Percentiles rank a stretch among this genome's conserved stretches.
Evolutionary conservation across 1,284 basidiomycete species (phyloP).

Genomic region (Puccinia polysora): DNA sequence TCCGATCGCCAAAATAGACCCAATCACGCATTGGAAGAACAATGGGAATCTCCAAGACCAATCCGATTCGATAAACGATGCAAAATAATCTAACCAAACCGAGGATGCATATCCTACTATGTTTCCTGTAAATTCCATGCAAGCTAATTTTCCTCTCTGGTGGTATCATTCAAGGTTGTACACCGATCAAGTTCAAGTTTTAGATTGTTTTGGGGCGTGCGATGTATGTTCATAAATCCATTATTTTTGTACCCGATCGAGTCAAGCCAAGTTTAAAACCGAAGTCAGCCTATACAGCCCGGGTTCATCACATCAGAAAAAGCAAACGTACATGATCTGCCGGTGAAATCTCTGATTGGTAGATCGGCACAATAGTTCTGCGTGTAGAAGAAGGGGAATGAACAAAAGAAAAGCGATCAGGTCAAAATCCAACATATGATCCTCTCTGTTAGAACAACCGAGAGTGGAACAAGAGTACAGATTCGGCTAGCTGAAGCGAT

Average conservation of each 20-base stretch:
- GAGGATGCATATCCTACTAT: constrained; percentile 81
- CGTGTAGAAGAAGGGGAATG: constrained; percentile 10
- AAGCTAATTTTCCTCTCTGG: constrained; percentile 81
- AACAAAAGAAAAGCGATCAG: not conserved
- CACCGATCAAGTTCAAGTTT: too few relatives aligned
- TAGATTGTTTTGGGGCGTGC: not conserved
- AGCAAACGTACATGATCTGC: constrained; percentile 70
- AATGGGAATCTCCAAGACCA: constrained; percentile 55
- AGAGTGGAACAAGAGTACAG: too few relatives aligned
- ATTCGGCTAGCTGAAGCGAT: not conserved
- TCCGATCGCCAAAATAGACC: constrained; percentile 72
- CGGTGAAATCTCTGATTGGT: constrained; percentile 93
- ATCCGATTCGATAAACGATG: constrained; percentile 63
- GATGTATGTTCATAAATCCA: too few relatives aligned
- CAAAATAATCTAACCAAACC: constrained; percentile 93
- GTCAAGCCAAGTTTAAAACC: too few relatives aligned
- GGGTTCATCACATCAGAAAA: not conserved
- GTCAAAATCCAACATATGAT: too few relatives aligned
- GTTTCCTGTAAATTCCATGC: constrained; percentile 94
- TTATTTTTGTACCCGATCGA: too few relatives aligned
- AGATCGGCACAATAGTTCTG: constrained; percentile 94
- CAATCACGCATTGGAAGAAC: constrained; percentile 63
- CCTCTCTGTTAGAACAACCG: too few relatives aligned
- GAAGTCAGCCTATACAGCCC: too few relatives aligned
- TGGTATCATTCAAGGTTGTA: too few relatives aligned